Base-by-base conservation (phyloP, 176 grass and related monocot species). In the Juncus inflexus region DNA sequence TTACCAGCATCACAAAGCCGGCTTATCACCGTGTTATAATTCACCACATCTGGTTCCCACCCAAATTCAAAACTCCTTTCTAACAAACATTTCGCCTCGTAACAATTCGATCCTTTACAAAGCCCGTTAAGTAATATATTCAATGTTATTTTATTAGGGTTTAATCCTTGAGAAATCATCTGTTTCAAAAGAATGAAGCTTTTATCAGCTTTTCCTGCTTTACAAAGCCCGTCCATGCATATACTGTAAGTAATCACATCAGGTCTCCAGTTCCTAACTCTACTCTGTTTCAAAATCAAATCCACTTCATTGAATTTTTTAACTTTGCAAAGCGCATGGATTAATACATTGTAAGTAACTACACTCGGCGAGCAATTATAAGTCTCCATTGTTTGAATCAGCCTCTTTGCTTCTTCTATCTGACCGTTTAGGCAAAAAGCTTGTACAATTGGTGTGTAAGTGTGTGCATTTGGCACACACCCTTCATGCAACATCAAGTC, bases 11-110 rank as follows among this genome's bases (percentile, higher is more conserved):
- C 74, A 15, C 84, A 87, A 57, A 90, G 84, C 81, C 79, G 70
- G 77, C 73, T 78, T 87, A 96, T 96, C 64, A 96, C 87, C 1
- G 91, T 96, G 72, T 96, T 96, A 73, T 88, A 96, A 51, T 96
- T 96, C 60, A 88, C 77, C 41, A 88, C 81, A 76, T 70, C 78
- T 10, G 67, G 74, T 51, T 73, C 37, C 91, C 87, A 96, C 50
- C 62, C 81, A 60, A 90, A 39, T 45, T 90, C 74, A 50, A 37
- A 42, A 73, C 84, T 86, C 69, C 79, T 80, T 58, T 90, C 87
- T 81, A 96, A 58, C 49, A 96, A 74, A 36, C 38, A 63, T 65
- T 83, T 87, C 40, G 87, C 87, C 68, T 64, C 51, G 66, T 67
- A 74, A 38, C 76, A 78, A 71, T 71, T 87, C 9, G 76, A 88